A percentile compares a stretch with the other conserved stretches of the same genome.
phyloP scores from a whole-genome alignment of 208 protist species.

The Trypanosoma mega region DNA sequence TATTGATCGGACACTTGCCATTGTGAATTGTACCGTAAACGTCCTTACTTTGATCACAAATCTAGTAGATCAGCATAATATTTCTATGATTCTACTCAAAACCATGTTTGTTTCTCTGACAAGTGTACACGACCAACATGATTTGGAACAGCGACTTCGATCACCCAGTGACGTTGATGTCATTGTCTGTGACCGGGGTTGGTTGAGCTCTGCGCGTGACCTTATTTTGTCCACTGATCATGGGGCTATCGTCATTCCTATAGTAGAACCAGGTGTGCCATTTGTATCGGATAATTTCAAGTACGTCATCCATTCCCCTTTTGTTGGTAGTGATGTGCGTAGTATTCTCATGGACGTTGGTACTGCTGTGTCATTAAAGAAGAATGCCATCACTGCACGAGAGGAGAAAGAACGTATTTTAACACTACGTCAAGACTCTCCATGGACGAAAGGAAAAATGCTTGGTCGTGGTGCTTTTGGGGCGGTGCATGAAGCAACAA shows the following conservation, averaged over 20 bases:
- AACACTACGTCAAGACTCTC: slow-evolving; percentile 85
- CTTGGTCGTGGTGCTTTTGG: slow-evolving; percentile 88
- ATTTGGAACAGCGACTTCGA: slow-evolving; percentile 74
- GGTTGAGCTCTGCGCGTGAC: slow-evolving; percentile 71
- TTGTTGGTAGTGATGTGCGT: slow-evolving; percentile 69
- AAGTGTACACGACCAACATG: slow-evolving; percentile 63
- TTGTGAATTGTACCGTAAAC: slow-evolving; percentile 89
- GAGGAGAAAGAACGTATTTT: slow-evolving; percentile 87
- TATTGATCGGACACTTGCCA: slow-evolving; percentile 74
- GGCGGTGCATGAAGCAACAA: slow-evolving; percentile 88
- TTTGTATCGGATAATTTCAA: slow-evolving; percentile 48
- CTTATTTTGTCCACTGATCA: slow-evolving; percentile 59
- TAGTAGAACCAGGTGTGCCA: slow-evolving; percentile 32
- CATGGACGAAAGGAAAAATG: slow-evolving; percentile 88
- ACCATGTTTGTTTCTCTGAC: slow-evolving; percentile 90
- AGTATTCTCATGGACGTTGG: slow-evolving; percentile 79
- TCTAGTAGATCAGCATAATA: slow-evolving; percentile 88
- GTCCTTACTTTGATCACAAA: slow-evolving; percentile 83
- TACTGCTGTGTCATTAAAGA: slow-evolving; percentile 73
- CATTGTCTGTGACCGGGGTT: slow-evolving; percentile 83
- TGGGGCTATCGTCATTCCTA: slow-evolving; percentile 72
- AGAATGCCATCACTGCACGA: slow-evolving; percentile 77
- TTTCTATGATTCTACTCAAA: slow-evolving; percentile 85
- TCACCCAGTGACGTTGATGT: slow-evolving; percentile 82
- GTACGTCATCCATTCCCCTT: slow-evolving; percentile 70